phyloP scores from a whole-genome alignment of 1,284 basidiomycete species.

The Porogramme epimiltina region DNA sequence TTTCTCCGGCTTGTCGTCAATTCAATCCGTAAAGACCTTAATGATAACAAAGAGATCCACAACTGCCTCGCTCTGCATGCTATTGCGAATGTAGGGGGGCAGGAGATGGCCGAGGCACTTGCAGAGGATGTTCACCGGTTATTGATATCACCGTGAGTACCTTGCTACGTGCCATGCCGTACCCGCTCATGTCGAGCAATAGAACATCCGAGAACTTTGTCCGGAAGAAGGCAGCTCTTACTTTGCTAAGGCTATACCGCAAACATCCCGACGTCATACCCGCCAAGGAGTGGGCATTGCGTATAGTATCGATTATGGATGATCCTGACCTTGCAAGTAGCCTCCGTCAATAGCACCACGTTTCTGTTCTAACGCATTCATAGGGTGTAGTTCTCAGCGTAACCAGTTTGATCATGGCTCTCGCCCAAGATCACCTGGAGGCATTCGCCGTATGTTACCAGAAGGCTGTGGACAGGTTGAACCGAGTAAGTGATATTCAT shows the following conservation, averaged over 20 bases:
- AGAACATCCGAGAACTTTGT: conserved; percentile 90
- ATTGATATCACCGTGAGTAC: conserved; percentile 90
- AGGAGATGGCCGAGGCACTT: conserved; percentile 97
- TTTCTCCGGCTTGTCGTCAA: conserved; percentile 95
- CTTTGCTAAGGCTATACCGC: conserved; percentile 89
- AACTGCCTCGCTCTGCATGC: conserved; percentile 98
- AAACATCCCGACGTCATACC: conserved; percentile 96
- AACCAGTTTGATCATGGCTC: conserved; percentile 90
- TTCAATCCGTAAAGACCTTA: conserved; percentile 96
- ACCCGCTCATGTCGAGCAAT: no score
- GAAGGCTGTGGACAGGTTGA: conserved; percentile 89
- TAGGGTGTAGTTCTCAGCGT: conserved; percentile 95
- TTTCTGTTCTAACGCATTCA: not conserved
- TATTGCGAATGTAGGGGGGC: conserved; percentile 96
- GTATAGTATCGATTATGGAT: conserved; percentile 94
- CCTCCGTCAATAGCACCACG: not conserved
- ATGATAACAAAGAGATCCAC: conserved; percentile 92
- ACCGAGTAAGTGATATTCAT: conserved; percentile 60
- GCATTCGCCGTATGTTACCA: conserved; percentile 91
- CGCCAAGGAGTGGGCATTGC: conserved; percentile 92
- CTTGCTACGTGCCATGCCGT: not conserved
- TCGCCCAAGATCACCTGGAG: conserved; percentile 93
- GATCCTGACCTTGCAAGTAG: conserved; percentile 79
- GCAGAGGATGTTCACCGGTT: conserved; percentile 92
- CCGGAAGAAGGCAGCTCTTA: conserved; percentile 98